Conservation (phyloP, 768 basidiomycete species). For the Trametes coccinea region DNA sequence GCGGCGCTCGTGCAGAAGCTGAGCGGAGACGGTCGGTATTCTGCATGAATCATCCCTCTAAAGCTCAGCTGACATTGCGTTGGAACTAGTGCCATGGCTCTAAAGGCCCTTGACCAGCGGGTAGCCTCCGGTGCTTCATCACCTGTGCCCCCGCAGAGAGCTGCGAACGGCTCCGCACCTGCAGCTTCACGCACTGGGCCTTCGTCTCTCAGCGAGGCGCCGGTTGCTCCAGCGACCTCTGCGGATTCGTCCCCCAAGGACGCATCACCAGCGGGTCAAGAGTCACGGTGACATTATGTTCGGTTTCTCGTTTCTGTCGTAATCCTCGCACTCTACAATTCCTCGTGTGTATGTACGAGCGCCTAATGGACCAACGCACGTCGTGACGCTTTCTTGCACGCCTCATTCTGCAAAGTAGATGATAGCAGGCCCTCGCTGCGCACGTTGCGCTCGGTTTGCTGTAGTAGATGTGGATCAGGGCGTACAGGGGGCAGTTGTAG, state of each 20-base stretch:
- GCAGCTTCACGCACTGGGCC: conserved; percentile 10
- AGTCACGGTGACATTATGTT: neutral
- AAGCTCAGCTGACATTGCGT: neutral
- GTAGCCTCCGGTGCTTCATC: conserved; percentile 58
- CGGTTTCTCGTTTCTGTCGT: neutral
- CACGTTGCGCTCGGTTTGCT: no score
- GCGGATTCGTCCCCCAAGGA: conserved; percentile 2
- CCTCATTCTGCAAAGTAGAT: no score
- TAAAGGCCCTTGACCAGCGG: conserved; percentile 95
- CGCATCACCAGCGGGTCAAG: neutral
- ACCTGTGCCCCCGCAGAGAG: conserved; percentile 23
- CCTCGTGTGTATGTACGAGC: conserved; percentile 21
- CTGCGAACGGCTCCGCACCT: conserved; percentile 19
- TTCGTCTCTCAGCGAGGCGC: conserved; percentile 7
- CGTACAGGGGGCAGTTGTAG: no score
- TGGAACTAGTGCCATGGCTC: conserved; percentile 76
- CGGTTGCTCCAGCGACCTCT: neutral
- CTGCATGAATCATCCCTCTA: neutral
- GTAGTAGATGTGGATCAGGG: no score
- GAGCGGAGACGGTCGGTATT: conserved; percentile 81
- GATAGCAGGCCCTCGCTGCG: no score
- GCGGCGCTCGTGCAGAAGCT: conserved; percentile 91
- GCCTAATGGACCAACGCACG: conserved; percentile 15
- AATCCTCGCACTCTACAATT: conserved; percentile 6
- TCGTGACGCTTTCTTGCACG: neutral